Percentiles rank a stretch among this genome's conserved stretches.
phyloP scores from a whole-genome alignment of 2,329 filamentous ascomycete species.

The Botryotinia globosa region DNA sequence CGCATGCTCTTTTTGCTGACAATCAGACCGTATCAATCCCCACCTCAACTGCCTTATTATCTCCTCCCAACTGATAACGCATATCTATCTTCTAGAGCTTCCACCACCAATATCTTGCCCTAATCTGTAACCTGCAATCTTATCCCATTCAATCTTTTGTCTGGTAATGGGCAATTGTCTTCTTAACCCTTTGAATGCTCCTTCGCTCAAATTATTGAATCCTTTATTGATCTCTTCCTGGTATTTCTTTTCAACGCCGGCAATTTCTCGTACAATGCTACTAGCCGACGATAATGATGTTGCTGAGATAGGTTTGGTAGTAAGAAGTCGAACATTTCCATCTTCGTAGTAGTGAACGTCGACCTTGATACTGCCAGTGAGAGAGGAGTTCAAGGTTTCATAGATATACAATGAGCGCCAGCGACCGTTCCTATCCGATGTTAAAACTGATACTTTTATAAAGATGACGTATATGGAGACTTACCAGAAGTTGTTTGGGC shows the following conservation, averaged over 20 bases:
- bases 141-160: conserved; percentile 99
- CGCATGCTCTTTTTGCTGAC: neutral
- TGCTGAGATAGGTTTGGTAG: conserved; percentile 70
- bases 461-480: conserved; percentile 22
- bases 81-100: conserved; percentile 50
- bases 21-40: neutral
- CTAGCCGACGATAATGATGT: conserved; percentile 57
- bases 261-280: conserved; percentile 71
- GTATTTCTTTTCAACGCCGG: conserved; percentile 80
- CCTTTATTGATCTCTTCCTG: conserved; percentile 94
- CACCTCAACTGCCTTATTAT: neutral
- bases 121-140: conserved; percentile 87
- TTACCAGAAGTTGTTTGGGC: conserved; percentile 95
- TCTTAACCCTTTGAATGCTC: conserved; percentile 88
- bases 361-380: conserved; percentile 82
- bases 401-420: conserved; percentile 89
- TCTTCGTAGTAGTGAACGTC: conserved; percentile 99
- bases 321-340: conserved; percentile 90
- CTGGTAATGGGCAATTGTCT: conserved; percentile 93
- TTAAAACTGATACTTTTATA: neutral
- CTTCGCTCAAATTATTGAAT: conserved; percentile 85
- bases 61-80: neutral
- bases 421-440: conserved; percentile 73
- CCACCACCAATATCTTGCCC: conserved; percentile 76
- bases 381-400: conserved; percentile 62